Evolutionary conservation across 306 rosid genomes (phyloP).

Genomic region (Prunus fruticosa): DNA sequence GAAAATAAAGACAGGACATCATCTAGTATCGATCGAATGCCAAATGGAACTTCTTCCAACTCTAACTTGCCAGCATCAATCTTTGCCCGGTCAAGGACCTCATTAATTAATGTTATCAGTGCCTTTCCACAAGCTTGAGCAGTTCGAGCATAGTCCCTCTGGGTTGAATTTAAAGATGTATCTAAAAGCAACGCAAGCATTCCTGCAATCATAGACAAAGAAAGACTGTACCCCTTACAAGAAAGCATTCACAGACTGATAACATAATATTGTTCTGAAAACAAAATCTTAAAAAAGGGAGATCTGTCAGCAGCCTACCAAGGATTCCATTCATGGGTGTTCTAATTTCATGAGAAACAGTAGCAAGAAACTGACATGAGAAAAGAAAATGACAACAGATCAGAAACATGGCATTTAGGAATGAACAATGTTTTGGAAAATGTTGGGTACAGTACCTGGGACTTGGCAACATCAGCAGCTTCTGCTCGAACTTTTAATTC

Average conservation of each 20-base stretch:
- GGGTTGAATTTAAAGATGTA: slow-evolving; percentile 88
- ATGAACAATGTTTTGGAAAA: slow-evolving; percentile 14
- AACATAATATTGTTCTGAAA: slow-evolving; percentile 1
- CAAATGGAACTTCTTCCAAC: slow-evolving; percentile 95
- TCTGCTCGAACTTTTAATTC: slow-evolving; percentile 75
- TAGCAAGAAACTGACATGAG: slow-evolving; percentile 77
- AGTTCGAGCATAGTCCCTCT: slow-evolving; percentile 92
- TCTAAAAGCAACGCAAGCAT: slow-evolving; percentile 95
- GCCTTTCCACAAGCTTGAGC: slow-evolving; percentile 98
- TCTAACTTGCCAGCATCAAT: slow-evolving; percentile 95
- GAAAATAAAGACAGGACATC: slow-evolving; percentile 96
- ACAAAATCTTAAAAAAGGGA: slow-evolving; percentile 3
- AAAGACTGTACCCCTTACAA: slow-evolving; percentile 8
- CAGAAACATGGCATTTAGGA: slow-evolving; percentile 17
- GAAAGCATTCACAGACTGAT: neutral
- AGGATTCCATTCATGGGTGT: slow-evolving; percentile 99
- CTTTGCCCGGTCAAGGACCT: slow-evolving; percentile 97
- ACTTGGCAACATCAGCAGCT: slow-evolving; percentile 95
- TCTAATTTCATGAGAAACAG: slow-evolving; percentile 97
- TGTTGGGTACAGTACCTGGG: slow-evolving; percentile 63
- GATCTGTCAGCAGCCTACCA: slow-evolving; percentile 43
- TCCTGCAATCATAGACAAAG: slow-evolving; percentile 48
- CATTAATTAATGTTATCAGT: slow-evolving; percentile 82
- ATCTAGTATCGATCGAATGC: slow-evolving; percentile 82
- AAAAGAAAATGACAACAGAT: slow-evolving; percentile 16